phyloP scores from a whole-genome alignment of 306 rosid genomes.

The Begonia masoniana region DNA sequence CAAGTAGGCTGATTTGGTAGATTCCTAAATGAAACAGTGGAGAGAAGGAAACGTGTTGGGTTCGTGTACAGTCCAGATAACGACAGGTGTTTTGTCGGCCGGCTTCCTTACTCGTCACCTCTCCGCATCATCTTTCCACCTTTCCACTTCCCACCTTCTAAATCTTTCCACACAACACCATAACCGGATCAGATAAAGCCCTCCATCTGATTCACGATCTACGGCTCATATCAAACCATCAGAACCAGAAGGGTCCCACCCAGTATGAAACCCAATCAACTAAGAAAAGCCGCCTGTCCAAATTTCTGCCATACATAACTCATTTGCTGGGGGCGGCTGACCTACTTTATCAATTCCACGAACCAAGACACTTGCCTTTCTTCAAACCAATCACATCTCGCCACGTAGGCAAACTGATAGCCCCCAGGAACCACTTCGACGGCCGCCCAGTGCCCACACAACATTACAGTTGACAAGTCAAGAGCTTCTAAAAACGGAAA shows the following conservation, averaged over 20 bases:
- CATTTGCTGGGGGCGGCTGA: slow-evolving; percentile 56
- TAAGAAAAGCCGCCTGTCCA: slow-evolving; percentile 22
- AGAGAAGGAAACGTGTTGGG: no score
- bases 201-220: not conserved
- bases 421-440: slow-evolving; percentile 11
- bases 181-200: no score
- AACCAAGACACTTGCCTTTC: slow-evolving; percentile 32
- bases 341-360: slow-evolving; percentile 33
- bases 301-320: not conserved
- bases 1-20: no score
- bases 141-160: no score
- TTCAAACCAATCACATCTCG: not conserved
- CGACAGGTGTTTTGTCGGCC: no score
- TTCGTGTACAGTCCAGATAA: no score
- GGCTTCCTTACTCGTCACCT: no score
- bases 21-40: no score
- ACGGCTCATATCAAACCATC: not conserved
- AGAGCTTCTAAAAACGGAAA: not conserved
- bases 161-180: no score
- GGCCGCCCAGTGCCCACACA: slow-evolving; percentile 29
- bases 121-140: no score
- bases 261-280: slow-evolving; percentile 10
- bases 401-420: slow-evolving; percentile 28
- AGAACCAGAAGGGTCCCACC: slow-evolving; percentile 6
- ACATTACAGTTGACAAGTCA: not conserved